phyloP scores from a whole-genome alignment of 768 basidiomycete species.

The Leucosporidium creatinivorum region DNA sequence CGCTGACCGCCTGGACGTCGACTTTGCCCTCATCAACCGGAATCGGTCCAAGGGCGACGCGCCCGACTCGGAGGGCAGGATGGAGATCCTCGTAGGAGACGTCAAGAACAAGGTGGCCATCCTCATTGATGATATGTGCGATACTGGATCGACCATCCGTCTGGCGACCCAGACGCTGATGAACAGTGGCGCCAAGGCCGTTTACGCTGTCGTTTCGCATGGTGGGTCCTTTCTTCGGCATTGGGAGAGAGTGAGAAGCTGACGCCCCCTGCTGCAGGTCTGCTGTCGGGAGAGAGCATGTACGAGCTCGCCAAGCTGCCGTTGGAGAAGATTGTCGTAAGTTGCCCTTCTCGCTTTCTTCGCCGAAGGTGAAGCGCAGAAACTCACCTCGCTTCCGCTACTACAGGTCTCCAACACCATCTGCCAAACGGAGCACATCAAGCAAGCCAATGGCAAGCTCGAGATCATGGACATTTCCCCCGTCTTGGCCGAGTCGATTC shows the following conservation, averaged over 20 bases:
- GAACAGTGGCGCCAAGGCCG: constrained; percentile 78
- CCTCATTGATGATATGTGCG: constrained; percentile 98
- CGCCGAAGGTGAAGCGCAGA: background rate
- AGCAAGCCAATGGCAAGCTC: constrained; percentile 58
- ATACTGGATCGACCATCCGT: constrained; percentile 81
- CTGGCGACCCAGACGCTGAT: constrained; percentile 76
- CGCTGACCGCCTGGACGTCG: constrained; percentile 88
- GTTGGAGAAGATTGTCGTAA: constrained; percentile 75
- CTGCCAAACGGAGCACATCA: constrained; percentile 63
- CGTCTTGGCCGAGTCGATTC: constrained; percentile 90
- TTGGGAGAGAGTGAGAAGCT: constrained; percentile 29
- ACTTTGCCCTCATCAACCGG: constrained; percentile 91
- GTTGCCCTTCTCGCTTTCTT: constrained; percentile 38
- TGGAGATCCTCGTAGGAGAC: constrained; percentile 92
- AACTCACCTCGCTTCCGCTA: background rate
- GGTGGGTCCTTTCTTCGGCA: constrained; percentile 48
- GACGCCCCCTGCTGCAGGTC: constrained; percentile 47
- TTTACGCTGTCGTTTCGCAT: constrained; percentile 86
- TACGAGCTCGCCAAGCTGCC: constrained; percentile 61
- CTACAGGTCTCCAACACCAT: constrained; percentile 86
- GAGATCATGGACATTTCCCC: constrained; percentile 83
- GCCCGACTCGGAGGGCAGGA: constrained; percentile 42
- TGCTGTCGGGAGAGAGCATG: constrained; percentile 71
- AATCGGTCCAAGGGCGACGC: constrained; percentile 58
- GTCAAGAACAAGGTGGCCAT: constrained; percentile 89